Conservation (phyloP, 441 rosid genomes). For the Mallotus repandus region DNA sequence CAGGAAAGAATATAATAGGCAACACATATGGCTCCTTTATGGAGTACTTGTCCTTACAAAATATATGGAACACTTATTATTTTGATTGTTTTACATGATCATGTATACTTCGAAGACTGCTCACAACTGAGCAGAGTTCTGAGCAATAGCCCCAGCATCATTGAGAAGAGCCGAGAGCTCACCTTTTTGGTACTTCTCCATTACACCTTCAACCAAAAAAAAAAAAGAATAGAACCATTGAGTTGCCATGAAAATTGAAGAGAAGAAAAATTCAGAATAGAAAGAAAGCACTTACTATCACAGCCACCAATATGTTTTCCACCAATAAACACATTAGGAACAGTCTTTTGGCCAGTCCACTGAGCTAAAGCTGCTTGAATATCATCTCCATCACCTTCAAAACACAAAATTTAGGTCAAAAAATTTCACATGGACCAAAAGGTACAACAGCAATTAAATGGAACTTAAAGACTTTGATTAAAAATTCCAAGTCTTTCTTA, state of each 20-base stretch:
- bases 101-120: not conserved
- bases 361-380: slow-evolving; percentile 53
- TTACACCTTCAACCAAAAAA: slow-evolving; percentile 38
- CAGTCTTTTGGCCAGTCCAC: slow-evolving; percentile 64
- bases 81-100: not conserved
- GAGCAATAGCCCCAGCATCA: slow-evolving; percentile 52
- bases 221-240: not conserved
- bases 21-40: not conserved
- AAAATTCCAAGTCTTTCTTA: slow-evolving; percentile 27
- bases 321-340: slow-evolving; percentile 70
- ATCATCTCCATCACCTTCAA: slow-evolving; percentile 57
- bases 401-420: slow-evolving; percentile 1
- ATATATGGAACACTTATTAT: not conserved
- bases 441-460: not conserved
- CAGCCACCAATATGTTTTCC: slow-evolving; percentile 72
- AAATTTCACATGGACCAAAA: not conserved
- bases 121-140: slow-evolving; percentile 39
- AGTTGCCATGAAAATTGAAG: not conserved
- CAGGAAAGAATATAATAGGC: not conserved
- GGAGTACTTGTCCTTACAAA: not conserved
- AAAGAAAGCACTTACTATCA: slow-evolving; percentile 42
- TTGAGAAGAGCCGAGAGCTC: slow-evolving; percentile 52
- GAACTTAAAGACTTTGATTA: too few relatives aligned
- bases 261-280: not conserved
- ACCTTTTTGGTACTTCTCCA: slow-evolving; percentile 51